Conservation (phyloP, 2,329 filamentous ascomycete species). For the Beauveria varroae region DNA sequence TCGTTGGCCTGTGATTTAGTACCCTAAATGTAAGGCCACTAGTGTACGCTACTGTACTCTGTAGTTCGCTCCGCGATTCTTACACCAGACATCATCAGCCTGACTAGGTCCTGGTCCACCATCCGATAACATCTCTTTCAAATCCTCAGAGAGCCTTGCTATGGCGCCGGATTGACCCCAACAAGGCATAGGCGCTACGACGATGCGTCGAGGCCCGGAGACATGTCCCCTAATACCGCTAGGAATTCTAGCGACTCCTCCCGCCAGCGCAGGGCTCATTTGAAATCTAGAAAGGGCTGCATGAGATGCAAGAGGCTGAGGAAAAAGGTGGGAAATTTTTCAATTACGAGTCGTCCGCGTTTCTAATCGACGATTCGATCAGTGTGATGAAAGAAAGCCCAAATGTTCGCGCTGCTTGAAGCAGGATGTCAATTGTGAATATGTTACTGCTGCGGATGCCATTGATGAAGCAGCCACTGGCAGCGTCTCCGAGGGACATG, state of each 20-base stretch:
- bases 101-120: not conserved
- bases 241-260: not conserved
- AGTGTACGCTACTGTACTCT: not conserved
- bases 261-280: conserved; percentile 7
- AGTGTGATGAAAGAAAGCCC: conserved; percentile 29
- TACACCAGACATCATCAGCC: not conserved
- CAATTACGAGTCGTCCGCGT: too few species aligned
- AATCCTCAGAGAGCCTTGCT: not conserved
- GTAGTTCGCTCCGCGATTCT: not conserved
- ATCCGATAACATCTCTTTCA: not conserved
- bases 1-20: not conserved
- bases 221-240: not conserved
- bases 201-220: not conserved
- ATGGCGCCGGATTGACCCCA: not conserved
- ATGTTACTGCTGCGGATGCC: conserved; percentile 15
- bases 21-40: not conserved
- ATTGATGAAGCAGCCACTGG: conserved; percentile 5
- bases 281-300: conserved; percentile 7
- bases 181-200: not conserved
- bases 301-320: conserved; percentile 1
- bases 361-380: not conserved
- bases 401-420: conserved; percentile 27
- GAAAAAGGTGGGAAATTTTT: not conserved
- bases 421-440: conserved; percentile 22
- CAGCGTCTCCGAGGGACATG: not conserved